Evolutionary conservation across 2,329 filamentous ascomycete species (phyloP).

Genomic region (Fusarium beomiforme): DNA sequence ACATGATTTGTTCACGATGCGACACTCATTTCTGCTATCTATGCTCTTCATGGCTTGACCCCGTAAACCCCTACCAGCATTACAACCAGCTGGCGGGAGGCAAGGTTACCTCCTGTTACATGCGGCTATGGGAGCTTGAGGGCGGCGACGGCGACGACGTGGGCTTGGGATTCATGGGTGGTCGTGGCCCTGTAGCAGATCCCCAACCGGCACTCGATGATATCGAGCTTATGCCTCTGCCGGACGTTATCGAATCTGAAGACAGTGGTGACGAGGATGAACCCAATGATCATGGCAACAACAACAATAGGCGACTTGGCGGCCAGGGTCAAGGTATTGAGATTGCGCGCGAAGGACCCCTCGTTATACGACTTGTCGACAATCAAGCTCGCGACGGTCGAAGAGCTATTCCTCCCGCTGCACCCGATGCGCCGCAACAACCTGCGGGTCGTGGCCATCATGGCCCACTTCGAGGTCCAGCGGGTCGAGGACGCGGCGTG

Average conservation of each 20-base stretch:
- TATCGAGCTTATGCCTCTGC: constrained; percentile 33
- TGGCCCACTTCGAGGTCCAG: constrained; percentile 34
- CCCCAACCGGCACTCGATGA: constrained; percentile 23
- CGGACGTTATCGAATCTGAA: constrained; percentile 47
- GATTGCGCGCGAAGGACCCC: constrained; percentile 65
- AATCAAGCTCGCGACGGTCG: constrained; percentile 47
- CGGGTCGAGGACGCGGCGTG: constrained; percentile 37
- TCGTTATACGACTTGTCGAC: constrained; percentile 64
- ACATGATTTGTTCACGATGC: constrained; percentile 94
- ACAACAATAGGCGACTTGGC: constrained; percentile 39
- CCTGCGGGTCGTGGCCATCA: constrained; percentile 42
- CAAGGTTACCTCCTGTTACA: constrained; percentile 74
- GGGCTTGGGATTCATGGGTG: constrained; percentile 57
- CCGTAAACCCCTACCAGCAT: constrained; percentile 85
- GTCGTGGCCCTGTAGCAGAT: constrained; percentile 36
- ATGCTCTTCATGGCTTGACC: constrained; percentile 86
- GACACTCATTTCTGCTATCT: constrained; percentile 95
- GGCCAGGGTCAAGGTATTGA: constrained; percentile 48
- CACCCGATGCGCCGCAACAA: constrained; percentile 44
- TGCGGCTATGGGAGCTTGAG: constrained; percentile 90
- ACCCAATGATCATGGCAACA: constrained; percentile 25
- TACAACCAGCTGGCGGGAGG: constrained; percentile 75
- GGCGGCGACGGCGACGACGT: constrained; percentile 75
- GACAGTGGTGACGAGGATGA: constrained; percentile 48
- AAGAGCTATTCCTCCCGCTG: constrained; percentile 43